Evolutionary conservation across 257 asterid genomes (phyloP).

Genomic region (Cruciata laevipes): DNA sequence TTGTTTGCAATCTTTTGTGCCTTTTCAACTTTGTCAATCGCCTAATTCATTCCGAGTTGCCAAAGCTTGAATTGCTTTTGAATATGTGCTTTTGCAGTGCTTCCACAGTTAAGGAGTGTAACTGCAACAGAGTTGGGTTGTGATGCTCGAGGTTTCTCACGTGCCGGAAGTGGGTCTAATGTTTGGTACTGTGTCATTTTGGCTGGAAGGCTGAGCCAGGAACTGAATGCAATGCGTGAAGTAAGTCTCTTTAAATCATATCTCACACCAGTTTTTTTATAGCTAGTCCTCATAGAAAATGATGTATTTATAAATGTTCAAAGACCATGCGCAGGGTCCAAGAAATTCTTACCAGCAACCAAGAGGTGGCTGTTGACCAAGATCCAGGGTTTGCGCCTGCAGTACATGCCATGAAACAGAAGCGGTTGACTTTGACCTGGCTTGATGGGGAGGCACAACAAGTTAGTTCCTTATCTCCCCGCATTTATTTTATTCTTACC

Average conservation of each 20-base stretch:
- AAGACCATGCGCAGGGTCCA: slow-evolving; percentile 92
- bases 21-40: background rate
- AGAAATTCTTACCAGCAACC: slow-evolving; percentile 47
- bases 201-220: slow-evolving; percentile 85
- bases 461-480: slow-evolving; percentile 30
- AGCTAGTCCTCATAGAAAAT: slow-evolving; percentile 5
- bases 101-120: slow-evolving; percentile 85
- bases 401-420: slow-evolving; percentile 53
- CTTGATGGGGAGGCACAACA: slow-evolving; percentile 93
- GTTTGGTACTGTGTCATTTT: slow-evolving; percentile 92
- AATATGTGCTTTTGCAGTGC: slow-evolving; percentile 40
- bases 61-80: background rate
- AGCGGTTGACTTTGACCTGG: slow-evolving; percentile 85
- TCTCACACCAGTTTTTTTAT: background rate
- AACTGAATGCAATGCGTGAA: slow-evolving; percentile 86
- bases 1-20: background rate
- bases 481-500: slow-evolving; percentile 7
- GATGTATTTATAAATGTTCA: slow-evolving; percentile 33
- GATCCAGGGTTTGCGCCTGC: slow-evolving; percentile 48
- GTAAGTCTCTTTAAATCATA: slow-evolving; percentile 40
- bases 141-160: slow-evolving; percentile 76
- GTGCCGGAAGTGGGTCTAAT: slow-evolving; percentile 70
- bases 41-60: background rate
- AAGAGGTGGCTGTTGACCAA: slow-evolving; percentile 40
- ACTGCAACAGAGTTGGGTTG: slow-evolving; percentile 87